phyloP scores from a whole-genome alignment of 179 eudicot genomes.

The Silene coronaria region DNA sequence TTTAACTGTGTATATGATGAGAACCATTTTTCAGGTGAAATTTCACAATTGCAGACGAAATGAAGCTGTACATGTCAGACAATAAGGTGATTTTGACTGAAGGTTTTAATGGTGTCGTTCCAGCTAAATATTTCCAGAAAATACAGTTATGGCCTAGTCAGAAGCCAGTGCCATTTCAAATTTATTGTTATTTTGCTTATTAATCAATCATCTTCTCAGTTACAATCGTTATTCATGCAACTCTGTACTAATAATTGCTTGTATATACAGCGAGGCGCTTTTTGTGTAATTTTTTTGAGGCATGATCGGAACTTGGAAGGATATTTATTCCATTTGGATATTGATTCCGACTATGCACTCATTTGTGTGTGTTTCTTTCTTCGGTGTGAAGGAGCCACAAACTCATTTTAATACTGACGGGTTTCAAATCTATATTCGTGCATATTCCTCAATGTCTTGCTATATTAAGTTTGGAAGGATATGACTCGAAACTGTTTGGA shows the following conservation, averaged over 20 bases:
- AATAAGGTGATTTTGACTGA: slow-evolving; percentile 84
- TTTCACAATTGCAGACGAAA: slow-evolving; percentile 52
- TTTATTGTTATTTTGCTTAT: neutral
- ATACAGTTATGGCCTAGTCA: slow-evolving; percentile 76
- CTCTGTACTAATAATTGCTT: neutral
- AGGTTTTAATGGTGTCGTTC: slow-evolving; percentile 85
- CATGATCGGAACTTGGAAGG: neutral
- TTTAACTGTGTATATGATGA: neutral
- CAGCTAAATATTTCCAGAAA: slow-evolving; percentile 66
- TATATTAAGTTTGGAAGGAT: no score
- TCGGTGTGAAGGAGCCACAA: no score
- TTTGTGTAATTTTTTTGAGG: neutral
- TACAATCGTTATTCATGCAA: neutral
- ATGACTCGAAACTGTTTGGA: no score
- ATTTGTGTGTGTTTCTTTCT: no score
- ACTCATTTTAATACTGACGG: no score
- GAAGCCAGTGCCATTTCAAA: slow-evolving; percentile 41
- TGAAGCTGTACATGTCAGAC: slow-evolving; percentile 86
- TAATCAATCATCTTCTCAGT: neutral
- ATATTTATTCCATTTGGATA: no score
- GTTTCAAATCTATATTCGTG: no score
- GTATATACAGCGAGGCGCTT: neutral
- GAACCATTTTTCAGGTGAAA: neutral
- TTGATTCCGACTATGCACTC: no score
- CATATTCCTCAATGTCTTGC: no score